A percentile compares a stretch with the other conserved stretches of the same genome.
These are phyloP conservation scores for Hippophae rhamnoides DNA, from an alignment of 306 rosid species.

Conservation along the genomic window DNA sequence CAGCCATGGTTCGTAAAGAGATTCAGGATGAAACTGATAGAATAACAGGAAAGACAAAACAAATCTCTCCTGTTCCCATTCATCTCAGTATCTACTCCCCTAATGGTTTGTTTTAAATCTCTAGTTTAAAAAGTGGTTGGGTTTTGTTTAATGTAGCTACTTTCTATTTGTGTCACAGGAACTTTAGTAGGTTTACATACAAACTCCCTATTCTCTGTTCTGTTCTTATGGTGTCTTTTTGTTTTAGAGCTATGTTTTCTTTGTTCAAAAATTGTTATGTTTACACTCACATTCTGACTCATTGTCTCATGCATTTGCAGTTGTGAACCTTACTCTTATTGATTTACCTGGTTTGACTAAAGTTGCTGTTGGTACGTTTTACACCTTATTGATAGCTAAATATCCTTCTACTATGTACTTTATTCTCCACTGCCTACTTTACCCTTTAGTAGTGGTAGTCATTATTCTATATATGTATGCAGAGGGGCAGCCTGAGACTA, in stretches of 20 bases:
- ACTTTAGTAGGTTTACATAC: too few species aligned
- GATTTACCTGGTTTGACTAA: conserved; percentile 97
- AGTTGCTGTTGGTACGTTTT: conserved; percentile 81
- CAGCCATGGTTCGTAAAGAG: conserved; percentile 81
- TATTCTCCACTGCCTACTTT: not conserved
- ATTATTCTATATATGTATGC: conserved; percentile 10
- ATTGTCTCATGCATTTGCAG: conserved; percentile 37
- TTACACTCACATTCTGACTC: conserved; percentile 5
- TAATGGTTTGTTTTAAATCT: conserved; percentile 42
- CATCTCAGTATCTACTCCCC: conserved; percentile 98
- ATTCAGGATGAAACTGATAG: conserved; percentile 96
- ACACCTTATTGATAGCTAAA: conserved; percentile 1
- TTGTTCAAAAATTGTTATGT: not conserved
- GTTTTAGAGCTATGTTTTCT: not conserved
- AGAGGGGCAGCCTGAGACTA: conserved; percentile 95
- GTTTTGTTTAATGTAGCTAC: too few species aligned
- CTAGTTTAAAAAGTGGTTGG: not conserved
- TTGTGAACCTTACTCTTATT: conserved; percentile 88
- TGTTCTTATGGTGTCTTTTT: too few species aligned
- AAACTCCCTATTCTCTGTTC: too few species aligned
- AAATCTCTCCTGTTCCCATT: conserved; percentile 87
- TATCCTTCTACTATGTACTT: not conserved
- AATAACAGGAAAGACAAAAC: conserved; percentile 72
- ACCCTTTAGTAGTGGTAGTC: conserved; percentile 4
- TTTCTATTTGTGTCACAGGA: too few species aligned